A percentile compares a stretch with the other conserved stretches of the same genome.
phyloP scores from a whole-genome alignment of 2,329 filamentous ascomycete genomes.

The Clonostachys chloroleuca region DNA sequence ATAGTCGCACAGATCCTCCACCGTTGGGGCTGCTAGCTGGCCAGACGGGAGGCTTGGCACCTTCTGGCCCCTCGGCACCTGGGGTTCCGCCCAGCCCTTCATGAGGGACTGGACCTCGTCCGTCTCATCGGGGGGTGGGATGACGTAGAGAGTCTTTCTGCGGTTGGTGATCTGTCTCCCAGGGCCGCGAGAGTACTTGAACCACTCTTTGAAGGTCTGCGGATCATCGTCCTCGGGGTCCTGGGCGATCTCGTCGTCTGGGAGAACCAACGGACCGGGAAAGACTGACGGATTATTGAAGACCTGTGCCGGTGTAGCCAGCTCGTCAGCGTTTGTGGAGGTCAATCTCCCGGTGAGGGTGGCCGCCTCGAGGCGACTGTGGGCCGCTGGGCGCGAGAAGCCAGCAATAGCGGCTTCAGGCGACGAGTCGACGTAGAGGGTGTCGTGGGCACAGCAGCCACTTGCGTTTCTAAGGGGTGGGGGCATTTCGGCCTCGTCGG shows the following conservation, averaged over 20 bases:
- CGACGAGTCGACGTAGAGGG: neutral
- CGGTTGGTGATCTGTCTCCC: conserved; percentile 26
- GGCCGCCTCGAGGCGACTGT: conserved; percentile 19
- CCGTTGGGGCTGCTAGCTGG: conserved; percentile 8
- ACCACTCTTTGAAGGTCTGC: conserved; percentile 50
- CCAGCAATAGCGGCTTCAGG: conserved; percentile 4
- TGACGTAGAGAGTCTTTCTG: conserved; percentile 50
- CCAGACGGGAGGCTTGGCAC: conserved; percentile 1
- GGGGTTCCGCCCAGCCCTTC: conserved; percentile 32
- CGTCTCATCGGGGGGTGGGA: conserved; percentile 33
- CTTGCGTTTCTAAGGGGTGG: too few relatives aligned
- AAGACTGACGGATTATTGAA: conserved; percentile 30
- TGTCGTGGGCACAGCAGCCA: neutral
- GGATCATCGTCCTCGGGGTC: conserved; percentile 40
- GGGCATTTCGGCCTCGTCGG: too few relatives aligned
- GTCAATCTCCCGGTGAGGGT: conserved; percentile 16
- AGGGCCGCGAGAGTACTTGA: too few relatives aligned
- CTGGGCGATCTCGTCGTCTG: conserved; percentile 51
- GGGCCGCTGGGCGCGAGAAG: conserved; percentile 17
- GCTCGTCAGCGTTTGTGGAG: conserved; percentile 1
- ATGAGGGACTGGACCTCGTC: conserved; percentile 25
- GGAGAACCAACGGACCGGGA: conserved; percentile 55
- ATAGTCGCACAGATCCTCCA: conserved; percentile 26
- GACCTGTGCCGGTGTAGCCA: conserved; percentile 5
- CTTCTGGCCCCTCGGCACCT: conserved; percentile 4